Evolutionary conservation across 2,329 filamentous ascomycete genomes (phyloP), one percentile per base, ranked within the genome.

Genomic region (Paecilomyces sp.): DNA sequence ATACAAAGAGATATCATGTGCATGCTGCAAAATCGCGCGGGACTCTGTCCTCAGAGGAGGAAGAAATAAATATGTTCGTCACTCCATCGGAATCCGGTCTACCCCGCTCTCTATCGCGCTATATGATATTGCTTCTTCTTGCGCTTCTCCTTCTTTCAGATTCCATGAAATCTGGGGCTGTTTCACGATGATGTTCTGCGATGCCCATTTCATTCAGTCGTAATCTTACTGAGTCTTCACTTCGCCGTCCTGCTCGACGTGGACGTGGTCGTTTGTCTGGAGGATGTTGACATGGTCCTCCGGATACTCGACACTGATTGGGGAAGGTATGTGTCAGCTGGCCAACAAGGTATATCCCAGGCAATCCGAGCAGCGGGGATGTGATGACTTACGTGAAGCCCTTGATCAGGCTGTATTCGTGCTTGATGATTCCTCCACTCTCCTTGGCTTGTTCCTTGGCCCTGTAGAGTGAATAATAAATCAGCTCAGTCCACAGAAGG

Each of bases 361-460:
- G 22, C 41, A 34, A 18, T 15, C 9, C 24, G 53, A 28, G 2
- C 31, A 50, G n/a, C 33, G 53, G 31, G 34, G 60, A 28, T n/a
- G n/a, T n/a, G n/a, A n/a, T 34, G 54, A 81, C 90, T 67, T 86
- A 97, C 93, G 90, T 88, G 80, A 97, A 97, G 60, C 89, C 92
- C 80, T 93, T 95, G 83, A 96, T 92, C 68, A 96, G 78, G 62
- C 79, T 88, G 81, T 91, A 96, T 74, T 94, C 90, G 68, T 94
- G 87, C 58, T 79, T 85, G 78, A 97, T 94, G 75, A 85, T 86
- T 73, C 92, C 93, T 71, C 93, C 93, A 73, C 93, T 85, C 51
- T 88, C 83, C 61, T 74, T 78, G 67, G 87, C 89, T 61, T 87
- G 79, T 74, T 92, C 79, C 86, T 96, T 96, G 62, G 89, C 88